These are phyloP conservation scores for Spizellomyces sp. DNA, from an alignment of 192 early-diverging fungal species.

Conservation along the genomic window DNA sequence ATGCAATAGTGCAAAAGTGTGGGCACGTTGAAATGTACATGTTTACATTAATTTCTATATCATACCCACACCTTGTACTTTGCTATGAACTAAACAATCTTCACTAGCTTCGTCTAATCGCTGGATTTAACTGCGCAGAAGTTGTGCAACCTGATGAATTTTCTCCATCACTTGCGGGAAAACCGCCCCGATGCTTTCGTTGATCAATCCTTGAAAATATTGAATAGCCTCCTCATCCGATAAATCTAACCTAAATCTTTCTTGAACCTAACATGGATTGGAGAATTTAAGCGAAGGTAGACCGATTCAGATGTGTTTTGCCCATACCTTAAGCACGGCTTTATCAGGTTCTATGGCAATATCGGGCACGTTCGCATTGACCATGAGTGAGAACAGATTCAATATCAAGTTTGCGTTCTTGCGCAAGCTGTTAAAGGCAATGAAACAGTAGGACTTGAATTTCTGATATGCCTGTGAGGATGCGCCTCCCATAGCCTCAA, in stretches of 20 bases:
- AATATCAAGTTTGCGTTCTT: slow-evolving; percentile 95
- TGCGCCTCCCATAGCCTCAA: slow-evolving; percentile 98
- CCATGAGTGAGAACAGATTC: slow-evolving; percentile 97
- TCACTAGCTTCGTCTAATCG: not conserved
- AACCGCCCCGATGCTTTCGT: slow-evolving; percentile 90
- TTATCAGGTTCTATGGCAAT: slow-evolving; percentile 98
- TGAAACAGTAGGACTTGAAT: slow-evolving; percentile 92
- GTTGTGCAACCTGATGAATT: slow-evolving; percentile 95
- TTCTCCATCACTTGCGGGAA: slow-evolving; percentile 99
- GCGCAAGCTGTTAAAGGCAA: slow-evolving; percentile 91
- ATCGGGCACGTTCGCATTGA: slow-evolving; percentile 94
- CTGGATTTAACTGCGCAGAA: slow-evolving; percentile 30
- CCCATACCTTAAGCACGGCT: slow-evolving; percentile 83
- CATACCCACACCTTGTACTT: too few species aligned
- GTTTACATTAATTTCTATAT: too few species aligned
- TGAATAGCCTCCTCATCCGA: slow-evolving; percentile 91
- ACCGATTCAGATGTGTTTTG: not conserved
- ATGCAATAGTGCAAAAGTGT: slow-evolving; percentile 9
- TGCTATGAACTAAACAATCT: not conserved
- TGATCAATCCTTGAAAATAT: slow-evolving; percentile 89
- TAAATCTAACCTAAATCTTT: slow-evolving; percentile 91
- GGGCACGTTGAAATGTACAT: too few species aligned
- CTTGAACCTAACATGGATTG: slow-evolving; percentile 73
- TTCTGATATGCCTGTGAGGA: slow-evolving; percentile 84
- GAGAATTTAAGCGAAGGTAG: not conserved